A percentile compares a stretch with the other conserved stretches of the same genome.
Conservation (phyloP, 2,329 filamentous ascomycete genomes). For the Mollisia scopiformis region DNA sequence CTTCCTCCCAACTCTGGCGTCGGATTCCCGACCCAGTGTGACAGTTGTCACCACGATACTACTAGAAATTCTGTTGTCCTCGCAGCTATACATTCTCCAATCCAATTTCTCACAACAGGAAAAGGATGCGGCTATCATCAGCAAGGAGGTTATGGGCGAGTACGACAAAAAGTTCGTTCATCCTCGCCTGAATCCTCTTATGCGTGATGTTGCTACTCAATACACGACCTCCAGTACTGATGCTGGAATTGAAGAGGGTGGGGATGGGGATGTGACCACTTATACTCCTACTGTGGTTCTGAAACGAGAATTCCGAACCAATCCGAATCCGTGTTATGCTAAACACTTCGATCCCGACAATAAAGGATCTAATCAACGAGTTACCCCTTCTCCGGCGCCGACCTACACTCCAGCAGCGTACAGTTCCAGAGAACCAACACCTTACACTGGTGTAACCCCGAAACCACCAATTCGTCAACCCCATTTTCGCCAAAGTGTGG, state of each 20-base stretch:
- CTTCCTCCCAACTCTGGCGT: slow-evolving; percentile 75
- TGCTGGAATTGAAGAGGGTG: slow-evolving; percentile 36
- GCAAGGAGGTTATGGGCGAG: slow-evolving; percentile 90
- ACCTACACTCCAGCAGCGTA: slow-evolving; percentile 39
- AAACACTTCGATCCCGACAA: slow-evolving; percentile 73
- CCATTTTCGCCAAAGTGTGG: slow-evolving; percentile 49
- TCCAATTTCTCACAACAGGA: slow-evolving; percentile 79
- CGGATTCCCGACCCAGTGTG: slow-evolving; percentile 82
- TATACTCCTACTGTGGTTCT: slow-evolving; percentile 66
- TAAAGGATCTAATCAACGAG: slow-evolving; percentile 35
- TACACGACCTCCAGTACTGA: slow-evolving; percentile 48
- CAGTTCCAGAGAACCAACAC: slow-evolving; percentile 40
- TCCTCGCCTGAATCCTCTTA: slow-evolving; percentile 80
- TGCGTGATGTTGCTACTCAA: slow-evolving; percentile 80
- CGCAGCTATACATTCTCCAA: slow-evolving; percentile 75
- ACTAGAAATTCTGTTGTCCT: slow-evolving; percentile 73
- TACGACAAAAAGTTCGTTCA: slow-evolving; percentile 97
- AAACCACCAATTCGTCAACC: slow-evolving; percentile 54
- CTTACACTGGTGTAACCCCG: slow-evolving; percentile 39
- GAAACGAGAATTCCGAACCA: slow-evolving; percentile 77
- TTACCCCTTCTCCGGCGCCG: slow-evolving; percentile 38
- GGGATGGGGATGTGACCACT: slow-evolving; percentile 54
- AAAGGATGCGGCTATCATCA: slow-evolving; percentile 82
- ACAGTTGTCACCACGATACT: slow-evolving; percentile 84
- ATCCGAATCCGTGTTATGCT: slow-evolving; percentile 81